Percentiles rank a stretch among this genome's conserved stretches.
Conservation (phyloP, 148 eudicot species). For the Euryodendron excelsum region DNA sequence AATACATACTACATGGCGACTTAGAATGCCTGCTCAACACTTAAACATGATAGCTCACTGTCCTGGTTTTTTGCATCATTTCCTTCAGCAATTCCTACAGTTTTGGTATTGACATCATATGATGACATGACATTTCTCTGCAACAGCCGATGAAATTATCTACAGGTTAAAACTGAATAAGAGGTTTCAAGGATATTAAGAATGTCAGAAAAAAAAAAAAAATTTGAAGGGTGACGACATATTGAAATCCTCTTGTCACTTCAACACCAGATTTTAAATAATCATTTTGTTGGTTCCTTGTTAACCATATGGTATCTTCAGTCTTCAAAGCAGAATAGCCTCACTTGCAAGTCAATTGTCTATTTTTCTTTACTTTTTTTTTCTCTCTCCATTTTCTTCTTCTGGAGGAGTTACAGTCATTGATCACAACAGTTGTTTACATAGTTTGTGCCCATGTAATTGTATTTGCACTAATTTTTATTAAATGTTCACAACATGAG, state of each 20-base stretch:
- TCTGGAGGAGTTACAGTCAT: too few relatives aligned
- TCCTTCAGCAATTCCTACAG: constrained; percentile 30
- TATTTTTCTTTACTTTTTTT: too few relatives aligned
- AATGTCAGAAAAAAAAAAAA: neutral
- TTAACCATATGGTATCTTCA: too few relatives aligned
- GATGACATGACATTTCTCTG: constrained; percentile 53
- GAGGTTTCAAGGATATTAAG: neutral
- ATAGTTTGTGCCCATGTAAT: too few relatives aligned
- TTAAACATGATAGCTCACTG: constrained; percentile 26
- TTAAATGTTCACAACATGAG: too few relatives aligned
- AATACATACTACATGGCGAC: constrained; percentile 18
- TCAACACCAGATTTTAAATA: too few relatives aligned
- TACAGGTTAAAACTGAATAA: constrained; percentile 14
- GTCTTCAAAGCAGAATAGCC: too few relatives aligned
- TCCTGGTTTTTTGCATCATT: constrained; percentile 2
- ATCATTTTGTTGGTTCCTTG: neutral
- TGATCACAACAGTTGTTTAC: too few relatives aligned
- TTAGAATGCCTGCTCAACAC: constrained; percentile 8
- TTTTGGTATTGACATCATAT: constrained; percentile 29
- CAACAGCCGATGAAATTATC: constrained; percentile 28
- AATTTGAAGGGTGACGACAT: neutral
- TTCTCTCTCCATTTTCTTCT: too few relatives aligned
- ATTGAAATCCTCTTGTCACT: neutral
- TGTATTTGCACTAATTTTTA: too few relatives aligned
- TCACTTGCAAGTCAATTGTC: too few relatives aligned